These are phyloP conservation scores for Pichia sp. DNA, from an alignment of 1,139 yeast genomes.

Conservation along the genomic window DNA sequence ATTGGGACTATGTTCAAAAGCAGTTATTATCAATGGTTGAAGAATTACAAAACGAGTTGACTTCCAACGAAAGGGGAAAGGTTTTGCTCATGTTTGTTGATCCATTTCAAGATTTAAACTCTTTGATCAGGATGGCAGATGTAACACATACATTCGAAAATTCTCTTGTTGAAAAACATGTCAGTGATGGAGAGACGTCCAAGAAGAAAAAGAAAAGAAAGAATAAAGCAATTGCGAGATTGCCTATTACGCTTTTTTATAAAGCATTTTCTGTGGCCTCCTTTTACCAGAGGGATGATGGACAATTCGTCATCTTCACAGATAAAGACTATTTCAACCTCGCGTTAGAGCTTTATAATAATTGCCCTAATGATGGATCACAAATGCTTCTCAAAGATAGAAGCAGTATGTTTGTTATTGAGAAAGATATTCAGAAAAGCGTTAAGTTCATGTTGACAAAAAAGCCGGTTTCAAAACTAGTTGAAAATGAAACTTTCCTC, in stretches of 20 bases:
- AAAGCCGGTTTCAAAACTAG: conserved; percentile 34
- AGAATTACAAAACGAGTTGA: conserved; percentile 34
- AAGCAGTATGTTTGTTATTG: conserved; percentile 39
- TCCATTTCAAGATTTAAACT: conserved; percentile 42
- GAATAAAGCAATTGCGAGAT: conserved; percentile 7
- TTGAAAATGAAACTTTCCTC: conserved; percentile 67
- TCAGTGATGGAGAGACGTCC: conserved; percentile 27
- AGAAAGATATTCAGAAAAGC: conserved; percentile 43
- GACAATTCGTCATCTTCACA: conserved; percentile 44
- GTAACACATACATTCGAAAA: conserved; percentile 47
- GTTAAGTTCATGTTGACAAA: conserved; percentile 51
- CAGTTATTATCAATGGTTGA: conserved; percentile 30
- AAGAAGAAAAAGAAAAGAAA: conserved; percentile 24
- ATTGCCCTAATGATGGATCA: conserved; percentile 25
- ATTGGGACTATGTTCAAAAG: conserved; percentile 33
- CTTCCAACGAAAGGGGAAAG: conserved; percentile 37
- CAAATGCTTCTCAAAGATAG: conserved; percentile 24
- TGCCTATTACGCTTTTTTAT: conserved; percentile 37
- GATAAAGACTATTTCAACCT: conserved; percentile 45
- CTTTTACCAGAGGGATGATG: conserved; percentile 42
- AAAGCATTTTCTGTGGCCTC: conserved; percentile 56
- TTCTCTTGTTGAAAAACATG: conserved; percentile 29
- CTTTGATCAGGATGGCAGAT: conserved; percentile 45
- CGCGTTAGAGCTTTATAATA: conserved; percentile 61
- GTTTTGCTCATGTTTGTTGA: conserved; percentile 45